A percentile compares a stretch with the other conserved stretches of the same genome.
Conservation (phyloP, 441 rosid genomes). For the Adansonia grandidieri region DNA sequence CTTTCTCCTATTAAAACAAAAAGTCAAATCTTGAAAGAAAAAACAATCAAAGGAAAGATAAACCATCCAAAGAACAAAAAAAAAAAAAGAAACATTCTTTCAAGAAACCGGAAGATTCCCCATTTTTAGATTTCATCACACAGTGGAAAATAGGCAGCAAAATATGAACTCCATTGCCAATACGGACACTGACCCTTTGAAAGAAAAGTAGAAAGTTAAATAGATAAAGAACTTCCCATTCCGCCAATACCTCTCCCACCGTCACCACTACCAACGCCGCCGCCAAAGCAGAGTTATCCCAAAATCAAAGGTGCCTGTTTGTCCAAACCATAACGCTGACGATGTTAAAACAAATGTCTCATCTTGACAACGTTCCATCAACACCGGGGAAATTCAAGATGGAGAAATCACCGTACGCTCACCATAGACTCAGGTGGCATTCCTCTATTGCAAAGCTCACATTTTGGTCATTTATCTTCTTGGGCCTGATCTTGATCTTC, state of each 20-base stretch:
- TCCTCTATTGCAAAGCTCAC: conserved; percentile 66
- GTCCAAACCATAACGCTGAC: conserved; percentile 18
- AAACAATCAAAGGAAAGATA: too few relatives aligned
- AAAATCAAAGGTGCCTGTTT: conserved; percentile 14
- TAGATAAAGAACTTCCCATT: background rate
- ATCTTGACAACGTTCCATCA: conserved; percentile 78
- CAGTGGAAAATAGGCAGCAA: too few relatives aligned
- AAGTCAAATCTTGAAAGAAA: too few relatives aligned
- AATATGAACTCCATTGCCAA: too few relatives aligned
- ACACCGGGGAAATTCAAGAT: conserved; percentile 97
- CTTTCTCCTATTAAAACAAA: background rate
- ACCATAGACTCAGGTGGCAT: conserved; percentile 67
- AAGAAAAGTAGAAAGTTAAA: background rate
- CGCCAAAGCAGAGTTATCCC: conserved; percentile 3
- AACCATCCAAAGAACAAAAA: background rate
- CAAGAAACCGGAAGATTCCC: conserved; percentile 63
- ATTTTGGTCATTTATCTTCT: conserved; percentile 75
- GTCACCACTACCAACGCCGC: background rate
- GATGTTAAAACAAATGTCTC: conserved; percentile 52
- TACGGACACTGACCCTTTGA: too few relatives aligned
- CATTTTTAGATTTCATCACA: conserved; percentile 29
- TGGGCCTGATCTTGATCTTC: conserved; percentile 70
- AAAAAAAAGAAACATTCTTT: conserved; percentile 50
- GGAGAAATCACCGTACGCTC: conserved; percentile 70
- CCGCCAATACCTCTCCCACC: background rate